Base-by-base conservation (phyloP, 768 basidiomycete species). In the Russula sp. region DNA sequence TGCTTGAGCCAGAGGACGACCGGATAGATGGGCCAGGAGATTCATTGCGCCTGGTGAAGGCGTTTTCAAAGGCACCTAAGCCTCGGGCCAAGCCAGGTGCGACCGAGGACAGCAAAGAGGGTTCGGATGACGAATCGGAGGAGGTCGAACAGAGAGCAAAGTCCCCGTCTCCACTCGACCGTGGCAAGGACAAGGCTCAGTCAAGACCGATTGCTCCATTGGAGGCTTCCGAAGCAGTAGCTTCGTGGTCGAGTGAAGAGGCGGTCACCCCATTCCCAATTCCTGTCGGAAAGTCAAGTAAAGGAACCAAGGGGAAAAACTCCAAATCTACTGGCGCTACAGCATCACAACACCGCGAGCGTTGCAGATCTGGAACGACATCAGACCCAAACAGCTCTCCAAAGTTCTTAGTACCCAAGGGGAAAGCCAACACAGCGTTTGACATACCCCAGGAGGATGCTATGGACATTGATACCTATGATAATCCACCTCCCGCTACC, bases 141-240 rank as follows among this genome's bases (percentile, higher is more conserved):
- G 38, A 47, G 16, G 25, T 46, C 32, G 57, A 60, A 41, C 55
- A 69, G 69, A 55, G 63, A 60, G 20, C 68, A 68, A 48, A 68
- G 59, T 13, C 63, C 36, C 18, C 41, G 9, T 50, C 58, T 39
- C 36, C 68, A 47, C 47, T 65, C 61, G 29, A 65, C 55, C 25
- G 54, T 41, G 52, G 46, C 32, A 34, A 56, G 56, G 43, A 52
- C 10, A 55, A 54, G 46, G 18, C 35, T 48, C 46, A 29, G 22
- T 29, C 49, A 25, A 43, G 41, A 14, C 13, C 16, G 13, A 32
- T n/a, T 32, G 32, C 47, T 42, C 18, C 54, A 25, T 49, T 41
- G 16, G 47, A 54, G 38, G 34, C 25, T 16, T 6, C 18, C 11
- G 59, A 60, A 34, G 38, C 13, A 60, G 53, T 25, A 16, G 18